These are phyloP conservation scores for Bretschneidera sinensis DNA, from an alignment of 345 rosid genomes.

Conservation along the genomic window DNA sequence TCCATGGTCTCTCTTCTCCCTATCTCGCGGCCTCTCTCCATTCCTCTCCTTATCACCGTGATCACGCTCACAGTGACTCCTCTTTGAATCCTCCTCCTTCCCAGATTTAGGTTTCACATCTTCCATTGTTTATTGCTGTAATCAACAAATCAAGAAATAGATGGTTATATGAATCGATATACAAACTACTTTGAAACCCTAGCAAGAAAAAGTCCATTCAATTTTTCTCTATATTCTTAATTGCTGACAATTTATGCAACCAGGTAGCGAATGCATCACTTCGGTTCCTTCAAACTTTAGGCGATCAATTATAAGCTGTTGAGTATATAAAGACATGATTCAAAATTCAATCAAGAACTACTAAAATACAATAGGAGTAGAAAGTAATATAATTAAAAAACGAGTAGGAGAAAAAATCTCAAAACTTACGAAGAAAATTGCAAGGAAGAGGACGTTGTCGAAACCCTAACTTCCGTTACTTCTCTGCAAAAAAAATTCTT, in stretches of 20 bases:
- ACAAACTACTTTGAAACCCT: background rate
- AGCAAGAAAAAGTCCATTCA: background rate
- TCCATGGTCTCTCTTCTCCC: conserved; percentile 37
- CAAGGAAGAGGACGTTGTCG: background rate
- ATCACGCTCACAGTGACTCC: conserved; percentile 44
- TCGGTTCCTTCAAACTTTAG: background rate
- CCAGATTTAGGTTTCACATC: conserved; percentile 16
- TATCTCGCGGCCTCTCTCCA: conserved; percentile 45
- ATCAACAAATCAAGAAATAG: conserved; percentile 13
- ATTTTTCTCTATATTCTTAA: background rate
- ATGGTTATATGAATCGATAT: too few species aligned
- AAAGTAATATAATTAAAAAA: too few species aligned
- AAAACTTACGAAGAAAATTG: background rate
- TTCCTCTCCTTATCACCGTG: conserved; percentile 47
- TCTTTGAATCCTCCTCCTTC: conserved; percentile 44
- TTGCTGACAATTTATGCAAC: background rate
- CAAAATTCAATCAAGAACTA: background rate
- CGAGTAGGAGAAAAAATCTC: background rate
- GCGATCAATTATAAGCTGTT: background rate
- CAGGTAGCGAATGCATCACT: background rate
- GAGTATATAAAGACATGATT: too few species aligned
- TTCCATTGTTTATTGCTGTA: conserved; percentile 19
- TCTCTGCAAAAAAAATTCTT: too few species aligned
- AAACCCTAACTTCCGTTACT: background rate
- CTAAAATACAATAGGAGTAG: background rate